Conservation (phyloP, 2,329 filamentous ascomycete genomes). For the Clonostachys rosea region DNA sequence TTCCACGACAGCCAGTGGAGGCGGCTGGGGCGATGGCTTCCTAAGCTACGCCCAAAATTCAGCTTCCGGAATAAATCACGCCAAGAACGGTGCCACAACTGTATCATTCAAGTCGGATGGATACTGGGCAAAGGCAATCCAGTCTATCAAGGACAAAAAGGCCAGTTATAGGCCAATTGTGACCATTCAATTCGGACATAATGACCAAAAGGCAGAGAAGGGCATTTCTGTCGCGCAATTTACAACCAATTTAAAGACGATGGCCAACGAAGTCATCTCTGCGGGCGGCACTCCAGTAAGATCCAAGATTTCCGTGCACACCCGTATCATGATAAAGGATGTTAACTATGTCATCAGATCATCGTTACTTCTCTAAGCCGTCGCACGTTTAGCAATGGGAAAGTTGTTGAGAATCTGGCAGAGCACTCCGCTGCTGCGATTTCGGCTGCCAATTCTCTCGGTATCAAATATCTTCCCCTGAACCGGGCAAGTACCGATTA, state of each 20-base stretch:
- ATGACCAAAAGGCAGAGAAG: slow-evolving; percentile 49
- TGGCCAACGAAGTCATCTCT: slow-evolving; percentile 33
- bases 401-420: slow-evolving; percentile 40
- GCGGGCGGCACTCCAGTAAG: slow-evolving; percentile 37
- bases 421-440: slow-evolving; percentile 40
- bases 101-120: slow-evolving; percentile 46
- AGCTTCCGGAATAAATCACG: slow-evolving; percentile 50
- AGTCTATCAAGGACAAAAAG: slow-evolving; percentile 31
- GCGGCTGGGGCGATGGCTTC: slow-evolving; percentile 57
- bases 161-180: slow-evolving; percentile 20
- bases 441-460: slow-evolving; percentile 32
- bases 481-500: slow-evolving; percentile 45
- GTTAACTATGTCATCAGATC: slow-evolving; percentile 17
- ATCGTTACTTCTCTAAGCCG: slow-evolving; percentile 52
- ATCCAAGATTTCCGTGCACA: no score
- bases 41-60: slow-evolving; percentile 40
- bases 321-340: no score
- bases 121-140: slow-evolving; percentile 44
- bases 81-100: slow-evolving; percentile 52
- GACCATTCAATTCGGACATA: slow-evolving; percentile 52
- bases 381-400: slow-evolving; percentile 24
- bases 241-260: slow-evolving; percentile 41
- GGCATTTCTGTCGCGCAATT: slow-evolving; percentile 42
- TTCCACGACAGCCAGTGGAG: slow-evolving; percentile 39
- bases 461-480: slow-evolving; percentile 38